phyloP scores from a whole-genome alignment of 2,329 filamentous ascomycete genomes.

The Xylariales sp. region DNA sequence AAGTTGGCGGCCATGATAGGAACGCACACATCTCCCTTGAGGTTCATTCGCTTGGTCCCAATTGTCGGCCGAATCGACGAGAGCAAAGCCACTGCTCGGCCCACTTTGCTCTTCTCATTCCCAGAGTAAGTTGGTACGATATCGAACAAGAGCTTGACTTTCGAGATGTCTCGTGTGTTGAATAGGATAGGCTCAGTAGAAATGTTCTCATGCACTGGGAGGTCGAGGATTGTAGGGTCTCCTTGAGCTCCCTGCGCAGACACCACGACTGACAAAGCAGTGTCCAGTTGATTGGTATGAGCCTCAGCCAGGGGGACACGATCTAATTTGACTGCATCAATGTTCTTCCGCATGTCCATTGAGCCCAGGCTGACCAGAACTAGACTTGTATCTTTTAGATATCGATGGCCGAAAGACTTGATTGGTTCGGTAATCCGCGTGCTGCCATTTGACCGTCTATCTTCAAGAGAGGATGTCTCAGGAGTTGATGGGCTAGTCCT shows the following conservation, averaged over 20 bases:
- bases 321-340: conserved; percentile 79
- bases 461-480: conserved; percentile 57
- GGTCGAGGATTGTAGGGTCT: conserved; percentile 82
- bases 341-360: conserved; percentile 84
- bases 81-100: conserved; percentile 81
- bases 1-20: conserved; percentile 81
- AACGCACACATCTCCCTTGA: conserved; percentile 88
- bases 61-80: conserved; percentile 80
- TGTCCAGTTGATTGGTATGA: conserved; percentile 90
- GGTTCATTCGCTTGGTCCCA: conserved; percentile 79
- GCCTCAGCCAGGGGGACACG: conserved; percentile 82
- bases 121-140: conserved; percentile 94
- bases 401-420: conserved; percentile 94
- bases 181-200: conserved; percentile 92
- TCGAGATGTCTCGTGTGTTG: conserved; percentile 68
- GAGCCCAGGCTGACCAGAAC: conserved; percentile 89
- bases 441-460: conserved; percentile 48
- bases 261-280: conserved; percentile 85
- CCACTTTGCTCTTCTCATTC: conserved; percentile 81
- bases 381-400: conserved; percentile 83
- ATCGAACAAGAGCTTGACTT: conserved; percentile 89
- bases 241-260: conserved; percentile 80
- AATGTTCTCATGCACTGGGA: conserved; percentile 91
- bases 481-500: conserved; percentile 36
- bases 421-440: conserved; percentile 66